These are phyloP conservation scores for Colletotrichum gloeosporioides DNA, from an alignment of 2,329 filamentous ascomycete species.

Conservation along the genomic window DNA sequence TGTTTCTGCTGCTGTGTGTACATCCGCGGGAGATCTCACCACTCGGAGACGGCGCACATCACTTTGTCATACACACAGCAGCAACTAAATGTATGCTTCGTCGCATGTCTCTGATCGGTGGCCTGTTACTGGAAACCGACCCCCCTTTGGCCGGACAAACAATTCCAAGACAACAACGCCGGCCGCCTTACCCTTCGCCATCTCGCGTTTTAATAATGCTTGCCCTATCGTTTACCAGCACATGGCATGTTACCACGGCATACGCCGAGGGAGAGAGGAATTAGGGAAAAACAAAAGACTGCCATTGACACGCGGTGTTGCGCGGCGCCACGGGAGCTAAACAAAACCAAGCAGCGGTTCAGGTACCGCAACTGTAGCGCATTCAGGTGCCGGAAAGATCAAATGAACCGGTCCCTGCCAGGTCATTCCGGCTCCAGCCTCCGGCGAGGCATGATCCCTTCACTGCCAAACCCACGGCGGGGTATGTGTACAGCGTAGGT, in stretches of 20 bases:
- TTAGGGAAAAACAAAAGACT: neutral
- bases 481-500: neutral
- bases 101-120: slow-evolving; percentile 1
- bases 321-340: neutral
- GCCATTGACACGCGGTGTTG: neutral
- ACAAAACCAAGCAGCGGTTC: neutral
- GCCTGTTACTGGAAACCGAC: neutral
- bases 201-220: neutral
- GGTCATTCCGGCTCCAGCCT: neutral
- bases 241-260: neutral
- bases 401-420: slow-evolving; percentile 2
- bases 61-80: neutral
- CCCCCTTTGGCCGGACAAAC: neutral
- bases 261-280: neutral
- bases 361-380: neutral
- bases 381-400: neutral
- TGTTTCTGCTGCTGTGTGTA: neutral
- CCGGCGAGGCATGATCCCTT: slow-evolving; percentile 1
- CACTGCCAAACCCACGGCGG: neutral
- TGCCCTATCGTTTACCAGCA: neutral
- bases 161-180: neutral
- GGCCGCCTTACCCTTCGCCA: neutral
- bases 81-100: neutral
- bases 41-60: neutral
- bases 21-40: neutral